Conservation (phyloP, 768 basidiomycete species). For the Albatrellus ellisii region DNA sequence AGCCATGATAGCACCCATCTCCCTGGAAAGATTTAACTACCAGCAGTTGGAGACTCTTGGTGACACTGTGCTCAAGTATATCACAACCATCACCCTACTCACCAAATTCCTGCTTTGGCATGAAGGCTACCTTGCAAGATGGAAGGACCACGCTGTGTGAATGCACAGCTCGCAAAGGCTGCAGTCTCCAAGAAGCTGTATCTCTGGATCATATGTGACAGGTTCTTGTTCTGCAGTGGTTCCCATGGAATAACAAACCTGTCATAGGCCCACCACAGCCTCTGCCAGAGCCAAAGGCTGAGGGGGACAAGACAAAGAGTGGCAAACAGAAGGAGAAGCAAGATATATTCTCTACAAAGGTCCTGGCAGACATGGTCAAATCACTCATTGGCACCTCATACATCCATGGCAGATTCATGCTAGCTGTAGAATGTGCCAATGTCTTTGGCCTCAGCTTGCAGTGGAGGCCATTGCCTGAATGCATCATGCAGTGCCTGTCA, state of each 20-base stretch:
- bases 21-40: conserved; percentile 49
- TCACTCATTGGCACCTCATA: conserved; percentile 72
- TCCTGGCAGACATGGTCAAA: conserved; percentile 78
- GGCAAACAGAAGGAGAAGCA: no score
- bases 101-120: conserved; percentile 63
- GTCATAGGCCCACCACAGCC: not conserved
- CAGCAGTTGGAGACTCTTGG: conserved; percentile 67
- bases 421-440: conserved; percentile 43
- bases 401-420: conserved; percentile 48
- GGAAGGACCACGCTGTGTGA: conserved; percentile 66
- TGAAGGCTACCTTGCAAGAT: conserved; percentile 57
- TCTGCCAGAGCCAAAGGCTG: no score
- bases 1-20: conserved; percentile 49
- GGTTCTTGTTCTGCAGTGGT: no score
- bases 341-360: conserved; percentile 64
- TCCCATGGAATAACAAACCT: conserved; percentile 29
- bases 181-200: conserved; percentile 38
- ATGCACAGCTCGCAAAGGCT: conserved; percentile 54
- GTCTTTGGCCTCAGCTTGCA: conserved; percentile 54
- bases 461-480: conserved; percentile 29
- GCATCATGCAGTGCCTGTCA: conserved; percentile 32
- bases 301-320: conserved; percentile 17
- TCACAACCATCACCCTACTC: conserved; percentile 44
- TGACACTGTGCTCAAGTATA: conserved; percentile 62
- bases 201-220: conserved; percentile 54